Percentiles rank a stretch among this genome's conserved stretches.
These are phyloP conservation scores for Colletotrichum cordylinicola DNA, from an alignment of 2,329 filamentous ascomycete species.

Conservation along the genomic window DNA sequence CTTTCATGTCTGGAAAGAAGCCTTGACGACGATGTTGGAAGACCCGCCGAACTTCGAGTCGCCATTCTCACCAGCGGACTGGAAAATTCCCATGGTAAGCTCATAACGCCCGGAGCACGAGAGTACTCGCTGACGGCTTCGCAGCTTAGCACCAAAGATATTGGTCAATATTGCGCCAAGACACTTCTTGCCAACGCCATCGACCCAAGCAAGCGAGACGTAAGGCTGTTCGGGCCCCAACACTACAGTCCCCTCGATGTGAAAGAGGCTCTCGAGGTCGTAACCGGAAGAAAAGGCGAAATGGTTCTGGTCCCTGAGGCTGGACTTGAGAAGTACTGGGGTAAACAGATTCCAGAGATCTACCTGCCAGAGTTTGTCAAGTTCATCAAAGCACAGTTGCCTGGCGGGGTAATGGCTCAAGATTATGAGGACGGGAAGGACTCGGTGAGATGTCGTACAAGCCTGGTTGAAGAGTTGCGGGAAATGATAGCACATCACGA, in stretches of 20 bases:
- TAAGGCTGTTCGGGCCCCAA: slow-evolving; percentile 32
- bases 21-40: slow-evolving; percentile 15
- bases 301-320: slow-evolving; percentile 27
- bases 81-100: slow-evolving; percentile 34
- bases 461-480: slow-evolving; percentile 29
- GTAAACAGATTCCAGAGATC: slow-evolving; percentile 26
- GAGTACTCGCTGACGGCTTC: accelerated
- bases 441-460: slow-evolving; percentile 24
- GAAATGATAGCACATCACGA: neutral
- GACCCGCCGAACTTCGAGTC: slow-evolving; percentile 31
- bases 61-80: slow-evolving; percentile 28
- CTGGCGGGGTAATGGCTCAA: slow-evolving; percentile 28
- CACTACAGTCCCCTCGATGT: slow-evolving; percentile 34
- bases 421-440: slow-evolving; percentile 28
- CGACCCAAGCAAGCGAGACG: slow-evolving; percentile 10
- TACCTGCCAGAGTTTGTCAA: slow-evolving; percentile 12
- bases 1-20: slow-evolving; percentile 21
- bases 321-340: slow-evolving; percentile 27
- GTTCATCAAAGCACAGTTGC: slow-evolving; percentile 17
- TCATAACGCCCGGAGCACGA: neutral
- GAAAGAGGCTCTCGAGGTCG: slow-evolving; percentile 29
- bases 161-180: slow-evolving; percentile 30
- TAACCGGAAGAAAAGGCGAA: slow-evolving; percentile 29
- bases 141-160: slow-evolving; percentile 28
- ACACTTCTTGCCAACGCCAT: slow-evolving; percentile 22